Base-by-base conservation (phyloP, 225 moss, liverwort and hornwort genomes). In the Ulota crispa region DNA sequence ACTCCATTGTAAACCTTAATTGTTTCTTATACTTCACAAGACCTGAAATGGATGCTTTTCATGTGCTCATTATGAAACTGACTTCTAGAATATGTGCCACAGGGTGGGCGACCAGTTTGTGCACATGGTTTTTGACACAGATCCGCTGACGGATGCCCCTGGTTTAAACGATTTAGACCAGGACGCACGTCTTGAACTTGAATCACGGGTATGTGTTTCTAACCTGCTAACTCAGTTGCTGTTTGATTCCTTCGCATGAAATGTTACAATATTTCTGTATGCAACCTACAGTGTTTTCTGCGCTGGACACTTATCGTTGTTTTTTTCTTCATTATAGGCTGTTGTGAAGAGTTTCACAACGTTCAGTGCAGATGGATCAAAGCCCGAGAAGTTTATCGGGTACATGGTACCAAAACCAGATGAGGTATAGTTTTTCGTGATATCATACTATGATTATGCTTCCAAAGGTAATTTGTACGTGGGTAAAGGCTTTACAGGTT, bases 391-490 rank as follows among this genome's bases (percentile, higher is more conserved):
- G 69, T 93, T 94, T 69, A 92, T 99, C 15, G 99, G 93, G 19
- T 99, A 99, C 70, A 92, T 99, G 93, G 92, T 96, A n/a, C 99
- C 99, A 19, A 99, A 96, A 84, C 85, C 93, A 37, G 99, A 99
- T 62, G 99, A 99, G 96, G 99, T 99, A 92, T 32, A 34, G 8
- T 59, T 37, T 55, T 79, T 47, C 57, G 39, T 19, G 63, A 65
- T 36, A 64, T 60, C 28, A 13, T 9, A 77, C 70, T 27, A 20
- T 68, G 54, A 66, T 72, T 41, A 20, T 79, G 41, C 39, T 75
- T 76, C 23, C 12, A 42, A 60, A 70, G 70, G 50, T 23, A 16
- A 3, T 34, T 41, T 24, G 6, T 55, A 23, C 2, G 18, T 30
- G 57, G 23, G 36, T 50, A 6, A 27, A 27, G 31, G 41, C 45